Evolutionary conservation across 106 monocot genomes (phyloP).

Genomic region (Allium cepa): DNA sequence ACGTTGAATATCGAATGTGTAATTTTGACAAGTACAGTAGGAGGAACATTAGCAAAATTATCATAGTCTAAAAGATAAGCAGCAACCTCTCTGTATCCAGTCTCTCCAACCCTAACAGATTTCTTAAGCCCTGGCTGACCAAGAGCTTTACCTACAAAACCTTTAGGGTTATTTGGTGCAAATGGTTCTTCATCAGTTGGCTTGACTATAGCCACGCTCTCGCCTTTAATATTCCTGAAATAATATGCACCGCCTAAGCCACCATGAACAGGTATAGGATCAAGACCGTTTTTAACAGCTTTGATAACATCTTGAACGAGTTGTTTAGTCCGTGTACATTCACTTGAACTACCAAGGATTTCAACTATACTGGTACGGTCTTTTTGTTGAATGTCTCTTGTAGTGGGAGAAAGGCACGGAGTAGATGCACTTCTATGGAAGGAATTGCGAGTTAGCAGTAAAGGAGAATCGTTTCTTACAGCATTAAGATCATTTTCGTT

Average conservation of each 20-base stretch:
- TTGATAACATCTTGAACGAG: conserved; percentile 60
- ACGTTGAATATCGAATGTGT: conserved; percentile 68
- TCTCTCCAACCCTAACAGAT: conserved; percentile 89
- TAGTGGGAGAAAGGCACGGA: conserved; percentile 66
- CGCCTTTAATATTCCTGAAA: conserved; percentile 59
- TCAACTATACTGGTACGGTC: conserved; percentile 63
- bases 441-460: conserved; percentile 60
- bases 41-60: conserved; percentile 86
- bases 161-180: conserved; percentile 87
- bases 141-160: conserved; percentile 68
- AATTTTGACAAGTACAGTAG: conserved; percentile 73
- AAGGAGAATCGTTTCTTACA: conserved; percentile 68
- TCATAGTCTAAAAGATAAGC: conserved; percentile 78
- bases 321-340: conserved; percentile 42
- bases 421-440: conserved; percentile 66
- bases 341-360: conserved; percentile 60
- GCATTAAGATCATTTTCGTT: conserved; percentile 72
- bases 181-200: conserved; percentile 95
- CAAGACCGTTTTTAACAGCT: conserved; percentile 60
- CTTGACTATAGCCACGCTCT: conserved; percentile 77
- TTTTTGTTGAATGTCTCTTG: conserved; percentile 44
- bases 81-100: conserved; percentile 85
- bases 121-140: conserved; percentile 76
- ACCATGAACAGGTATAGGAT: conserved; percentile 60
- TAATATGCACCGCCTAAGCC: conserved; percentile 94